A percentile compares a stretch with the other conserved stretches of the same genome.
phyloP scores from a whole-genome alignment of 495 filamentous ascomycete genomes.

The Penicillium flavigenum region DNA sequence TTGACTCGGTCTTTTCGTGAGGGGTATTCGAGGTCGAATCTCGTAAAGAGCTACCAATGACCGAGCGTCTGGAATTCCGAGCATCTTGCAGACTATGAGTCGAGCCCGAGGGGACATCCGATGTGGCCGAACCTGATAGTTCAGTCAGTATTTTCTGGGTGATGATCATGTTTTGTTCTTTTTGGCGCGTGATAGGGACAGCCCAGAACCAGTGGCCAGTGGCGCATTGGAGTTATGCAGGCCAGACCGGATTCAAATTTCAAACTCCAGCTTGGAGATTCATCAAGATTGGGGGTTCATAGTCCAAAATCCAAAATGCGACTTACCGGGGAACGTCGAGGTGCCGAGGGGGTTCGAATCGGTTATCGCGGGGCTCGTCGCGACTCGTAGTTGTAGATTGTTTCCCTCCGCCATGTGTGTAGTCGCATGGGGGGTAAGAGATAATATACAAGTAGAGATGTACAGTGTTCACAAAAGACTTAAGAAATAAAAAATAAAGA shows the following conservation, averaged over 20 bases:
- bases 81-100: conserved; percentile 36
- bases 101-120: conserved; percentile 41
- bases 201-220: neutral
- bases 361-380: conserved; percentile 21
- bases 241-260: neutral
- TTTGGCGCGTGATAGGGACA: conserved; percentile 2
- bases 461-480: neutral
- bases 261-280: neutral
- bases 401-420: conserved; percentile 22
- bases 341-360: conserved; percentile 19
- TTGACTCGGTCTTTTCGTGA: conserved; percentile 38
- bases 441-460: neutral
- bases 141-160: conserved; percentile 8
- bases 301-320: neutral
- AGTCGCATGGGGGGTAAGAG: conserved; percentile 18
- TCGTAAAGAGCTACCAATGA: conserved; percentile 24
- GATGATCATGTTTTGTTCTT: neutral
- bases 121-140: conserved; percentile 32
- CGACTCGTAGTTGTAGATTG: conserved; percentile 19
- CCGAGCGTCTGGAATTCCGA: conserved; percentile 26
- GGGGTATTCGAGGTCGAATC: conserved; percentile 33
- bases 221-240: conserved; percentile 7
- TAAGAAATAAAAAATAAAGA: conserved; percentile 1
- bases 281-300: neutral
- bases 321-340: conserved; percentile 27